Conservation (phyloP, 2,329 filamentous ascomycete species). For the Exophiala sp. region DNA sequence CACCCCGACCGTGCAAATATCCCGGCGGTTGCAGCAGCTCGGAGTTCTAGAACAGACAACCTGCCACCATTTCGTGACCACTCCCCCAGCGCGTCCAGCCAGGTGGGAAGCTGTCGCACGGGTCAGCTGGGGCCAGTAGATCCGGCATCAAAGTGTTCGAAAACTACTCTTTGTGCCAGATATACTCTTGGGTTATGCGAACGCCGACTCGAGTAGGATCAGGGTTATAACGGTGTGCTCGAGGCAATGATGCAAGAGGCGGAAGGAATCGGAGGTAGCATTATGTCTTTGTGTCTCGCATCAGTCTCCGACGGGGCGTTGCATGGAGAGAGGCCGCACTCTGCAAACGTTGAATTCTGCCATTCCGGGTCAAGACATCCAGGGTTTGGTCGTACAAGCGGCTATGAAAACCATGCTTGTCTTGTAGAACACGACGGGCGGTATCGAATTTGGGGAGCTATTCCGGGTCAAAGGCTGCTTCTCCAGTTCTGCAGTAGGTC, state of each 20-base stretch:
- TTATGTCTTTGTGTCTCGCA: neutral
- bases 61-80: neutral
- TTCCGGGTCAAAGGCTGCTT: too few relatives aligned
- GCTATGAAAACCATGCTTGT: neutral
- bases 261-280: neutral
- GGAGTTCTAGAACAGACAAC: neutral
- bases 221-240: neutral
- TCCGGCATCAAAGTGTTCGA: too few relatives aligned
- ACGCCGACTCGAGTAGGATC: too few relatives aligned
- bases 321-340: neutral
- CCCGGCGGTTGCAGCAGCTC: slow-evolving; percentile 3
- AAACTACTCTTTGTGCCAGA: too few relatives aligned
- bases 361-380: neutral
- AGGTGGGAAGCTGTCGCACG: too few relatives aligned
- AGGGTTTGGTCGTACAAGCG: neutral
- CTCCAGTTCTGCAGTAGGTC: too few relatives aligned
- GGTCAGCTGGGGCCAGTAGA: too few relatives aligned
- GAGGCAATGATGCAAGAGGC: neutral
- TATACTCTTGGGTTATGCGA: too few relatives aligned
- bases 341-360: neutral
- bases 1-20: slow-evolving; percentile 7
- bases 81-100: neutral
- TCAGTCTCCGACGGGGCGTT: neutral
- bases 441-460: too few relatives aligned
- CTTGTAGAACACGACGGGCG: neutral